Evolutionary conservation across 805 yeast genomes (phyloP).

Genomic region (Pichia thaimueangensis): DNA sequence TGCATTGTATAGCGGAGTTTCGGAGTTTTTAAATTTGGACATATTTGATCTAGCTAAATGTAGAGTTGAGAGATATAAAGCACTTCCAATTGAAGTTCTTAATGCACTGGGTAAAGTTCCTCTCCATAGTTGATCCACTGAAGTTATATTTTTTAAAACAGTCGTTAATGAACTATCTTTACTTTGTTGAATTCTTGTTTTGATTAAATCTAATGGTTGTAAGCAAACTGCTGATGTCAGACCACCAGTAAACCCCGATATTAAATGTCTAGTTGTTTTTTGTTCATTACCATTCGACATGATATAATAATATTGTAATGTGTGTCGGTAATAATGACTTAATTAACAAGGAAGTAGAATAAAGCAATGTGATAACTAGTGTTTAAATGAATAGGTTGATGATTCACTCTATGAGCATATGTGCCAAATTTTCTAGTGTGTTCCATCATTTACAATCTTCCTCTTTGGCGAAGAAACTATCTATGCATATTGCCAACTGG

Average conservation of each 20-base stretch:
- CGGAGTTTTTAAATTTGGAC: slow-evolving; percentile 27
- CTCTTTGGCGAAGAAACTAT: no score
- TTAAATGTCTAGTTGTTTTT: slow-evolving; percentile 43
- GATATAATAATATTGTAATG: neutral
- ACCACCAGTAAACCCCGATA: slow-evolving; percentile 84
- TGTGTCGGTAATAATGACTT: neutral
- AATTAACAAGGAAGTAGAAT: neutral
- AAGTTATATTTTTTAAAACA: slow-evolving; percentile 35
- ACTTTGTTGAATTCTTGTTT: slow-evolving; percentile 77
- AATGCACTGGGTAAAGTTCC: slow-evolving; percentile 90
- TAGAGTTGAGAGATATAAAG: slow-evolving; percentile 70
- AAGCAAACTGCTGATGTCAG: slow-evolving; percentile 69
- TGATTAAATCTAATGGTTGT: slow-evolving; percentile 85
- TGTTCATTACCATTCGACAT: slow-evolving; percentile 8
- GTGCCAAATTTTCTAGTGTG: no score
- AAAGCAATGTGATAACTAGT: neutral
- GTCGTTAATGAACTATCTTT: slow-evolving; percentile 27
- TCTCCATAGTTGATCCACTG: slow-evolving; percentile 66
- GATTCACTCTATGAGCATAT: no score
- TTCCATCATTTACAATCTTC: no score
- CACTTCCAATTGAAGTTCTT: slow-evolving; percentile 87
- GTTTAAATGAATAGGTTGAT: neutral
- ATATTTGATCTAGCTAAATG: slow-evolving; percentile 52
- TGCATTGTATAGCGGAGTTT: slow-evolving; percentile 6
- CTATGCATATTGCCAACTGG: no score